Percentiles rank a stretch among this genome's conserved stretches.
phyloP scores from a whole-genome alignment of 2,329 filamentous ascomycete species.

The Dactylellina parvicollis region DNA sequence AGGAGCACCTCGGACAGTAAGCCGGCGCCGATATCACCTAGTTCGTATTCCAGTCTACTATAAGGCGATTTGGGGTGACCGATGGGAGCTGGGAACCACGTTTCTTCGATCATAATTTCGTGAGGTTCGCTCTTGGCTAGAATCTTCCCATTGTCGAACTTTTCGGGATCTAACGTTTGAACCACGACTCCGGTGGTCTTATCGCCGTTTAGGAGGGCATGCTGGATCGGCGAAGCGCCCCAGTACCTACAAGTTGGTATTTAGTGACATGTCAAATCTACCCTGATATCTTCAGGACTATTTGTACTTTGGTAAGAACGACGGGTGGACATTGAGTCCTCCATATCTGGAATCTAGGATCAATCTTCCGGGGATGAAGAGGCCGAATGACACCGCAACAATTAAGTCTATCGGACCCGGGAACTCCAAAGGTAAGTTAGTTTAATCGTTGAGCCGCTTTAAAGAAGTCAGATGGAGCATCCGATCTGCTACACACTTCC shows the following conservation, averaged over 20 bases:
- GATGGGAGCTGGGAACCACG: constrained; percentile 67
- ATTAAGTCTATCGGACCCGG: constrained; percentile 74
- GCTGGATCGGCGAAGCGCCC: constrained; percentile 86
- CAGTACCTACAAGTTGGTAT: constrained; percentile 69
- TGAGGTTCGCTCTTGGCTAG: constrained; percentile 70
- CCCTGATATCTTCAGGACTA: background rate
- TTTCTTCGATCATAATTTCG: constrained; percentile 1
- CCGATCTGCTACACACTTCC: constrained; percentile 67
- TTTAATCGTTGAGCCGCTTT: no score
- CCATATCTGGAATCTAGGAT: constrained; percentile 78
- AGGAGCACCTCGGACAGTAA: constrained; percentile 76
- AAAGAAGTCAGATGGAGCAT: background rate
- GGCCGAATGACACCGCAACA: constrained; percentile 91
- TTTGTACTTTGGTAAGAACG: constrained; percentile 80
- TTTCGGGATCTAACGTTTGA: constrained; percentile 80
- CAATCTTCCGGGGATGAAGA: constrained; percentile 83
- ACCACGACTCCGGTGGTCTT: constrained; percentile 78
- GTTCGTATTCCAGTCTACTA: constrained; percentile 65
- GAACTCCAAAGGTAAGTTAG: constrained; percentile 22
- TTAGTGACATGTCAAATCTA: background rate
- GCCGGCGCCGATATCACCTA: constrained; percentile 73
- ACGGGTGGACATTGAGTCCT: constrained; percentile 93
- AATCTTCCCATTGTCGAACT: constrained; percentile 82
- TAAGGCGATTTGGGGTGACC: constrained; percentile 66
- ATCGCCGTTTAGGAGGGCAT: constrained; percentile 75